phyloP scores from a whole-genome alignment of 768 basidiomycete genomes.

The Termitomyces titanicus region DNA sequence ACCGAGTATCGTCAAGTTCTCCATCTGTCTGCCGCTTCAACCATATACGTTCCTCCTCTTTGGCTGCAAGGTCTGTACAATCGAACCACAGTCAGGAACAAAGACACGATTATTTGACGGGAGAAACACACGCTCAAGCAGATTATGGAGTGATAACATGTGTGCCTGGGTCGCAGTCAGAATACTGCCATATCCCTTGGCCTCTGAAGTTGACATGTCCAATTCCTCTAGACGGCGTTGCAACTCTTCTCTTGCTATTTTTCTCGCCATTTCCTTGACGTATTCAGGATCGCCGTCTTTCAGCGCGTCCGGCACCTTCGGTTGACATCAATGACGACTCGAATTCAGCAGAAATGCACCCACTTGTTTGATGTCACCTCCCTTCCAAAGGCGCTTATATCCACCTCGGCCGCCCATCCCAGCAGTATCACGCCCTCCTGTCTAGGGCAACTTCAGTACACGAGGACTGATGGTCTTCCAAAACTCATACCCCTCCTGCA shows the following conservation, averaged over 20 bases:
- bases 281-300: conserved; percentile 60
- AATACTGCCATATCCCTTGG: conserved; percentile 50
- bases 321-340: background rate
- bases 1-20: conserved; percentile 61
- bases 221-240: conserved; percentile 59
- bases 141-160: conserved; percentile 53
- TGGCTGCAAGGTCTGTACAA: conserved; percentile 55
- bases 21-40: conserved; percentile 70
- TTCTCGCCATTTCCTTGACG: conserved; percentile 57
- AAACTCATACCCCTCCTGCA: conserved; percentile 53
- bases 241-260: conserved; percentile 65
- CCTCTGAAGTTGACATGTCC: conserved; percentile 54
- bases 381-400: conserved; percentile 61
- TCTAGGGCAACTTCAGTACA: conserved; percentile 29
- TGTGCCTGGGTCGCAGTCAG: conserved; percentile 55
- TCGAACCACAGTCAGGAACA: background rate
- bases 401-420: conserved; percentile 66
- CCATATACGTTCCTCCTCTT: conserved; percentile 70
- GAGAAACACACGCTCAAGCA: conserved; percentile 57
- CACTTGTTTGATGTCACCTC: conserved; percentile 62
- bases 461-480: background rate
- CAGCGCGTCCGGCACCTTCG: conserved; percentile 45
- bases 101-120: background rate
- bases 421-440: conserved; percentile 63
- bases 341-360: background rate